A percentile compares a stretch with the other conserved stretches of the same genome.
These are phyloP conservation scores for Coniochaeta ligniaria DNA, from an alignment of 2,329 filamentous ascomycete species.

Conservation along the genomic window DNA sequence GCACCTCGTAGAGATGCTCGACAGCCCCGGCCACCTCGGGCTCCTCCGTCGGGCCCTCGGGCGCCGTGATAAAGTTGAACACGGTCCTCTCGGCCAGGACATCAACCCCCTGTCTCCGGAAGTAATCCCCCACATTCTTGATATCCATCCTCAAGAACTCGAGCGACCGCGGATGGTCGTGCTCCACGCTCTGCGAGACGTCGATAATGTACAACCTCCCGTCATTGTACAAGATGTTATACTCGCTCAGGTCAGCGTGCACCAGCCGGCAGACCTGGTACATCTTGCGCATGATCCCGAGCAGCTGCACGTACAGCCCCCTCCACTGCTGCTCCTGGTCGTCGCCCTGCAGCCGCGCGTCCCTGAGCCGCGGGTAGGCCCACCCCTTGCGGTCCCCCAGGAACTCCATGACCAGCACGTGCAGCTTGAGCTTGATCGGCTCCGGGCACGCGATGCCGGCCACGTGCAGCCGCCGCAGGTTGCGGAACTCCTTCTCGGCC, in stretches of 20 bases:
- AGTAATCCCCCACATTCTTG: conserved; percentile 94
- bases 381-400: conserved; percentile 81
- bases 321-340: conserved; percentile 68
- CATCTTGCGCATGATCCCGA: conserved; percentile 85
- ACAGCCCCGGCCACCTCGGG: conserved; percentile 54
- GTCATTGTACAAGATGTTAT: conserved; percentile 90
- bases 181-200: conserved; percentile 94
- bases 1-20: conserved; percentile 58
- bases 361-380: conserved; percentile 81
- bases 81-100: conserved; percentile 70
- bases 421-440: conserved; percentile 81
- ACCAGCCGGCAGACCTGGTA: conserved; percentile 90
- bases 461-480: conserved; percentile 74
- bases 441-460: conserved; percentile 88
- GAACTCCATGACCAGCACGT: conserved; percentile 93
- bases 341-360: conserved; percentile 66
- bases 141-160: conserved; percentile 98
- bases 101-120: conserved; percentile 77
- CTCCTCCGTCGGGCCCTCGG: conserved; percentile 52
- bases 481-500: conserved; percentile 98
- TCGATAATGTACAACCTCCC: conserved; percentile 87
- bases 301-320: conserved; percentile 70
- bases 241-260: conserved; percentile 95
- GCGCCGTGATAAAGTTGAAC: conserved; percentile 73
- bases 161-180: conserved; percentile 84